Evolutionary conservation across 176 grass and related monocot species (phyloP).

Genomic region (barley (Hordeum vulgare)): DNA sequence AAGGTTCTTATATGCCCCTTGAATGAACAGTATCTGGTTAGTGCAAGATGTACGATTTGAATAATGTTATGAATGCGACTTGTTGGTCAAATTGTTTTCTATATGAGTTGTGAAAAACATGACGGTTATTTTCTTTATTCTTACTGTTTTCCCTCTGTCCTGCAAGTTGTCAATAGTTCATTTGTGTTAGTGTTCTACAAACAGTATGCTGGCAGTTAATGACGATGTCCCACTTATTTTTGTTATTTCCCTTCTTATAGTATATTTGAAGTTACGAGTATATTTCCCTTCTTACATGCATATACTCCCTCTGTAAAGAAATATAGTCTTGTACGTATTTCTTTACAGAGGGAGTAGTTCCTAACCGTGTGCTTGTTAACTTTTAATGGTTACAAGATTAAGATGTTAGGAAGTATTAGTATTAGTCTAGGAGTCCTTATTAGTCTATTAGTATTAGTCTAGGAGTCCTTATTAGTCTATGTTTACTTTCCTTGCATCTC

Average conservation of each 20-base stretch:
- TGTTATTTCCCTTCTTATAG: not conserved
- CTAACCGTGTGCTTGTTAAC: not conserved
- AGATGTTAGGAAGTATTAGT: too few species aligned
- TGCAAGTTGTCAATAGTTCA: not conserved
- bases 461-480: too few species aligned
- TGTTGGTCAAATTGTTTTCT: not conserved
- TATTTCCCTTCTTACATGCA: conserved; percentile 11
- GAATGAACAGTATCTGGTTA: not conserved
- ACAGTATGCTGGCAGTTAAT: not conserved
- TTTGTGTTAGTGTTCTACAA: conserved; percentile 1
- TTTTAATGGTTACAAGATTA: conserved; percentile 1
- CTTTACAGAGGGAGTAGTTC: not conserved
- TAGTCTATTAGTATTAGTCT: too few species aligned
- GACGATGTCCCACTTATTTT: not conserved
- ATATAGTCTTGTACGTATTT: too few species aligned
- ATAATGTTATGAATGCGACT: not conserved
- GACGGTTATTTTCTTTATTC: not conserved
- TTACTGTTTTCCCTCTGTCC: not conserved
- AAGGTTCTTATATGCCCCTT: not conserved
- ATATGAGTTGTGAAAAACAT: not conserved
- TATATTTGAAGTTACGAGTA: conserved; percentile 1
- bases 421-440: too few species aligned
- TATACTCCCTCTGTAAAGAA: not conserved
- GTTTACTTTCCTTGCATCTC: too few species aligned
- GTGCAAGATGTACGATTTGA: not conserved